These are phyloP conservation scores for Coccomyxa subellipsoidea DNA, from an alignment of 163 green algal genomes.

Conservation along the genomic window DNA sequence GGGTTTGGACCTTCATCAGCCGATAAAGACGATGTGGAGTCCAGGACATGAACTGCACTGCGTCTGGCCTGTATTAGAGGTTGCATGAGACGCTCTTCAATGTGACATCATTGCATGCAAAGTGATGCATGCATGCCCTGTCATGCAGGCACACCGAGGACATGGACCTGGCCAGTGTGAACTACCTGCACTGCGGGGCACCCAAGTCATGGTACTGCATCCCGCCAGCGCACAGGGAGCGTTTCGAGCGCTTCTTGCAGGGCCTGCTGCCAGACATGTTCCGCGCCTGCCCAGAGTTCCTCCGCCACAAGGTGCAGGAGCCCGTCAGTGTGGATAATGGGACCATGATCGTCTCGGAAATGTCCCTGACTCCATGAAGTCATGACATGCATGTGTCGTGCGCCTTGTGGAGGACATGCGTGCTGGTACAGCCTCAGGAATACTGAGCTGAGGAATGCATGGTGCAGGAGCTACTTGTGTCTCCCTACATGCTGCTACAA, in stretches of 20 bases:
- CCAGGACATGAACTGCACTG: neutral
- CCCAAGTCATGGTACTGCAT: slow-evolving; percentile 80
- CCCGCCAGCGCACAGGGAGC: slow-evolving; percentile 49
- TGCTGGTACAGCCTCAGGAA: neutral
- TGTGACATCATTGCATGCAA: too few species aligned
- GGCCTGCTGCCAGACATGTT: slow-evolving; percentile 53
- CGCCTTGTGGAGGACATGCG: too few species aligned
- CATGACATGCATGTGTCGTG: too few species aligned
- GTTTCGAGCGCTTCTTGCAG: slow-evolving; percentile 63
- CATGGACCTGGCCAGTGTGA: slow-evolving; percentile 79
- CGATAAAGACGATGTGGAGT: slow-evolving; percentile 10
- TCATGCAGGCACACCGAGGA: slow-evolving; percentile 69
- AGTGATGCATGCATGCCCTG: neutral
- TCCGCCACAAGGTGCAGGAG: slow-evolving; percentile 67
- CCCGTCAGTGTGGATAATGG: too few species aligned
- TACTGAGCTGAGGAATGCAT: neutral
- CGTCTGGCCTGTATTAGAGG: too few species aligned
- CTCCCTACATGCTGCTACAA: slow-evolving; percentile 60
- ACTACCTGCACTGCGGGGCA: slow-evolving; percentile 86
- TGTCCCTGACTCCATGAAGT: too few species aligned
- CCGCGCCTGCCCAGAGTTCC: slow-evolving; percentile 62
- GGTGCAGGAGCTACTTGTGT: slow-evolving; percentile 72
- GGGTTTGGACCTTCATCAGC: too few species aligned
- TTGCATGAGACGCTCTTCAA: too few species aligned
- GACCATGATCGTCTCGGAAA: neutral